Evolutionary conservation across 2,329 filamentous ascomycete species (phyloP).

Genomic region (Cladosporium oxysporum): DNA sequence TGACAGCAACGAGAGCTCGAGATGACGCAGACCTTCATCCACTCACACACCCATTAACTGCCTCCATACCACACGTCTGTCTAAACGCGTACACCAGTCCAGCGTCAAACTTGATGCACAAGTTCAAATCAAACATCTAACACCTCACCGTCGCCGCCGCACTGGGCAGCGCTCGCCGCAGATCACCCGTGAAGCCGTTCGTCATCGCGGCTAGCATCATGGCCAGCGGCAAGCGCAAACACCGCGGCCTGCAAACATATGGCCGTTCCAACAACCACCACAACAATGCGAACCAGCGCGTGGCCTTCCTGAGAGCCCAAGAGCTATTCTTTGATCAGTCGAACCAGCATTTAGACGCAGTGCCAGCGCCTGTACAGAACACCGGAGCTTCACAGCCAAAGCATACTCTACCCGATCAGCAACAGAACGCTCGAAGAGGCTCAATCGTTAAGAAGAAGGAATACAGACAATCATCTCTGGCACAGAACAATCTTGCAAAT

Average conservation of each 20-base stretch:
- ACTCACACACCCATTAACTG: neutral
- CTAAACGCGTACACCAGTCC: neutral
- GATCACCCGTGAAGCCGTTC: constrained; percentile 8
- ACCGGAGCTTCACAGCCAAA: neutral
- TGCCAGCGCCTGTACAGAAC: neutral
- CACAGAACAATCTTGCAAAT: constrained; percentile 14
- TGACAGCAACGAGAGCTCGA: constrained; percentile 10
- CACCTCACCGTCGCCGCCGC: neutral
- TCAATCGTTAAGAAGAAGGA: neutral
- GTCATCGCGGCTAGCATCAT: constrained; percentile 1
- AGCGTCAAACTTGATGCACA: neutral
- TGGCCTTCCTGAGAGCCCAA: constrained; percentile 3
- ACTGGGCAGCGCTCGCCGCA: neutral
- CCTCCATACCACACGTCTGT: neutral
- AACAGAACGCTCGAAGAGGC: neutral
- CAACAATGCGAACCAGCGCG: constrained; percentile 1
- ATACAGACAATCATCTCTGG: constrained; percentile 9
- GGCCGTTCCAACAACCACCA: constrained; percentile 8
- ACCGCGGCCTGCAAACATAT: constrained; percentile 12
- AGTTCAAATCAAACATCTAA: neutral
- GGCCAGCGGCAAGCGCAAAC: constrained; percentile 17
- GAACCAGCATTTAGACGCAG: neutral
- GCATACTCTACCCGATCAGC: neutral
- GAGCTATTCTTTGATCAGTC: constrained; percentile 1
- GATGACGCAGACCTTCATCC: constrained; percentile 1